Conservation (phyloP, 495 filamentous ascomycete genomes). For the Paragyromitra xinjiangensis region DNA sequence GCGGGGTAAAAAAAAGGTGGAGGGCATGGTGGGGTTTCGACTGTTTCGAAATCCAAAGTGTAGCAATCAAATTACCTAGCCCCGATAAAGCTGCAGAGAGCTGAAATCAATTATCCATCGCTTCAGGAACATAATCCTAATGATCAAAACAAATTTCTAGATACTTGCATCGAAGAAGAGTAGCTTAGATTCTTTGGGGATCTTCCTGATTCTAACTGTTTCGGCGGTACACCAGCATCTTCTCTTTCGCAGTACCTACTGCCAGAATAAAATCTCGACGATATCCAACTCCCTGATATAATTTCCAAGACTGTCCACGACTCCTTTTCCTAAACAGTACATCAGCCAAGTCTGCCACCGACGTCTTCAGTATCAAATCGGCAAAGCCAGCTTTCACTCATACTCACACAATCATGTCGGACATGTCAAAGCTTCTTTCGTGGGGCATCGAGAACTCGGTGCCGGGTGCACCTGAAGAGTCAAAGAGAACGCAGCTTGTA, state of each 20-base stretch:
- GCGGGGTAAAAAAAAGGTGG: conserved; percentile 42
- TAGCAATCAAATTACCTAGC: conserved; percentile 16
- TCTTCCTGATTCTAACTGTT: conserved; percentile 41
- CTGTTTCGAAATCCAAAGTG: conserved; percentile 20
- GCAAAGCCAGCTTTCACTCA: conserved; percentile 3
- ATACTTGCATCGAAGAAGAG: neutral
- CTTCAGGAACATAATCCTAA: neutral
- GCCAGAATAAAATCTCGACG: conserved; percentile 2
- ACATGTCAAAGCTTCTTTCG: conserved; percentile 83
- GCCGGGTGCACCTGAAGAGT: conserved; percentile 58
- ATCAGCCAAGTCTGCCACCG: conserved; percentile 12
- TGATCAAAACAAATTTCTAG: neutral
- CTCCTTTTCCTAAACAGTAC: neutral
- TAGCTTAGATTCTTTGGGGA: conserved; percentile 12
- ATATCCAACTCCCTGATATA: neutral
- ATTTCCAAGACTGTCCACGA: conserved; percentile 20
- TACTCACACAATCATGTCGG: conserved; percentile 51
- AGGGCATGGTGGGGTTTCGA: conserved; percentile 42
- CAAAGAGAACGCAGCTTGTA: conserved; percentile 54
- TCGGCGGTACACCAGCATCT: conserved; percentile 30
- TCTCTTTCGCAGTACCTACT: neutral
- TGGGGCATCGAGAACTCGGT: conserved; percentile 89
- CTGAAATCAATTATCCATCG: neutral
- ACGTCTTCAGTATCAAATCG: conserved; percentile 10
- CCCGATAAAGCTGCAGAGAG: neutral